phyloP scores from a whole-genome alignment of 441 rosid genomes.

The Biscutella laevigata region DNA sequence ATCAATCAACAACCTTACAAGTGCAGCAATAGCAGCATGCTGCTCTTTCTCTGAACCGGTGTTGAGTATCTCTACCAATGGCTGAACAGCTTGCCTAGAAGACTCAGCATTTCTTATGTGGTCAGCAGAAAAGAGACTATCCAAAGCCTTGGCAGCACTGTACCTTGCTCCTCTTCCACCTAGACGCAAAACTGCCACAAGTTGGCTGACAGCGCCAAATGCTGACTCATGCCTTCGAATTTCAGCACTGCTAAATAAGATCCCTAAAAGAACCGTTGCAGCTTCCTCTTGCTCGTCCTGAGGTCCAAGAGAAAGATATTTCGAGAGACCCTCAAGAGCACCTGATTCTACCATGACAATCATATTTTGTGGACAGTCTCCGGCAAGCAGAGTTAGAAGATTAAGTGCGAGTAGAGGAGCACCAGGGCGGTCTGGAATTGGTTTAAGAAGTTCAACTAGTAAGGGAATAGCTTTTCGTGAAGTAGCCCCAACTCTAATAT shows the following conservation, averaged over 20 bases:
- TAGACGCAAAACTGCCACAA: conserved; percentile 91
- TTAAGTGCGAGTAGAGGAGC: conserved; percentile 95
- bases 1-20: conserved; percentile 91
- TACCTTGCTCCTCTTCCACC: conserved; percentile 98
- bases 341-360: conserved; percentile 98
- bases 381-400: conserved; percentile 88
- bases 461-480: conserved; percentile 97
- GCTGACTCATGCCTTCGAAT: conserved; percentile 97
- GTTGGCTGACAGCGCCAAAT: conserved; percentile 93
- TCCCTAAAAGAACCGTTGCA: conserved; percentile 88
- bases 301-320: conserved; percentile 98
- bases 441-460: conserved; percentile 95
- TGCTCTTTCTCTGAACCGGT: conserved; percentile 96
- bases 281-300: conserved; percentile 99
- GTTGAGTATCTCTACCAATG: conserved; percentile 94
- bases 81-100: conserved; percentile 95
- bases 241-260: conserved; percentile 84
- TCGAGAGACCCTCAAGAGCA: conserved; percentile 87
- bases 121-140: conserved; percentile 92
- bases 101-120: conserved; percentile 95
- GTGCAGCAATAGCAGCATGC: conserved; percentile 98
- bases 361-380: conserved; percentile 84
- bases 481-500: conserved; percentile 96
- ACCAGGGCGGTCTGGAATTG: conserved; percentile 99
- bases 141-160: conserved; percentile 97